These are phyloP conservation scores for Ceratobasidium sp. DNA, from an alignment of 1,284 basidiomycete species.

Conservation along the genomic window DNA sequence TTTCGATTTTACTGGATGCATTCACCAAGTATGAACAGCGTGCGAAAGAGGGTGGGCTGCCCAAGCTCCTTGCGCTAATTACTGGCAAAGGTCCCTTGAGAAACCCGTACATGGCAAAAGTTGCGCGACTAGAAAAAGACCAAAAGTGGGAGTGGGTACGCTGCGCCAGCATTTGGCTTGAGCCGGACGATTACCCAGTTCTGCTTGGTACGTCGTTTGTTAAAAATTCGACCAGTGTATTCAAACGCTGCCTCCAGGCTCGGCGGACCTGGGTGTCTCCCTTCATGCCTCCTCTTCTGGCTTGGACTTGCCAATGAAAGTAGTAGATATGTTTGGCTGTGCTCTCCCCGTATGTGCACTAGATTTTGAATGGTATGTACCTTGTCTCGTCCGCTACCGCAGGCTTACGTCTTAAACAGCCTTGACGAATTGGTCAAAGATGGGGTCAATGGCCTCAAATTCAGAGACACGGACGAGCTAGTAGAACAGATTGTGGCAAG, in stretches of 20 bases:
- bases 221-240: neutral
- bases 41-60: slow-evolving; percentile 64
- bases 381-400: neutral
- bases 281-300: slow-evolving; percentile 92
- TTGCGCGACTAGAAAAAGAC: slow-evolving; percentile 65
- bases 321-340: slow-evolving; percentile 99
- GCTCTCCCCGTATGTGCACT: slow-evolving; percentile 92
- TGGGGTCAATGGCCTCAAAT: slow-evolving; percentile 83
- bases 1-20: slow-evolving; percentile 81
- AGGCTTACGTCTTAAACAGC: slow-evolving; percentile 59
- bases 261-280: slow-evolving; percentile 91
- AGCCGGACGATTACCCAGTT: slow-evolving; percentile 86
- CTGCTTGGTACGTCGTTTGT: slow-evolving; percentile 69
- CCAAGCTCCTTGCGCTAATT: slow-evolving; percentile 83
- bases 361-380: slow-evolving; percentile 80
- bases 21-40: slow-evolving; percentile 73
- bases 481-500: slow-evolving; percentile 77
- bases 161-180: slow-evolving; percentile 87
- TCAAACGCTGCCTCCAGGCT: slow-evolving; percentile 62
- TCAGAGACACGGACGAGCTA: slow-evolving; percentile 75
- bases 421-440: slow-evolving; percentile 88
- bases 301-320: slow-evolving; percentile 98
- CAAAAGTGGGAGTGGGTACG: slow-evolving; percentile 82
- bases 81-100: slow-evolving; percentile 92
- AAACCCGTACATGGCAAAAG: slow-evolving; percentile 74